phyloP scores from a whole-genome alignment of 1,284 basidiomycete genomes.

The Cryptococcus sp. region DNA sequence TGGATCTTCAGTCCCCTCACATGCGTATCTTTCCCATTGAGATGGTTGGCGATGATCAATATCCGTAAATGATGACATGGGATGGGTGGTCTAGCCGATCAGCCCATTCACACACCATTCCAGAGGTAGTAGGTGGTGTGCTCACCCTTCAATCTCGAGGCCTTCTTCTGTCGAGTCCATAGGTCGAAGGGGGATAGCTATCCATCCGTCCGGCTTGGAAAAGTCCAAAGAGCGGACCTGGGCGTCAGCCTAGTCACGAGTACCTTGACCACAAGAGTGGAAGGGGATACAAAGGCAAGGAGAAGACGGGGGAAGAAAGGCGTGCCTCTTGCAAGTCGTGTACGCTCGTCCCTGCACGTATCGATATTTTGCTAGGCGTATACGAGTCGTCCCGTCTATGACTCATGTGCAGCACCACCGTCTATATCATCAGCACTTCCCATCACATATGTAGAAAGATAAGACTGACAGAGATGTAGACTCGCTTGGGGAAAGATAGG shows the following conservation, averaged over 20 bases:
- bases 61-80: constrained; percentile 86
- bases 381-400: constrained; percentile 91
- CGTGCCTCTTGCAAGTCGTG: constrained; percentile 79
- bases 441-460: background rate
- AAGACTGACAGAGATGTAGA: constrained; percentile 70
- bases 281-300: background rate
- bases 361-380: constrained; percentile 82
- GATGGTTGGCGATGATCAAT: constrained; percentile 85
- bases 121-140: constrained; percentile 46
- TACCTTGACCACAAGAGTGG: too few relatives aligned
- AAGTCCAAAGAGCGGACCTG: constrained; percentile 71
- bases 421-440: constrained; percentile 52
- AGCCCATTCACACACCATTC: background rate
- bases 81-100: constrained; percentile 63
- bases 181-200: constrained; percentile 76
- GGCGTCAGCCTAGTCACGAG: background rate
- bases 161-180: constrained; percentile 72
- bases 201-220: constrained; percentile 91
- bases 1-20: constrained; percentile 82
- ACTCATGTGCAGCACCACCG: constrained; percentile 83
- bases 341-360: constrained; percentile 85
- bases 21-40: constrained; percentile 99
- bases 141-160: constrained; percentile 47
- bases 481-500: constrained; percentile 84
- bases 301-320: background rate